Evolutionary conservation across 2,329 filamentous ascomycete genomes (phyloP).

Genomic region (Apiospora rasikravindrae): DNA sequence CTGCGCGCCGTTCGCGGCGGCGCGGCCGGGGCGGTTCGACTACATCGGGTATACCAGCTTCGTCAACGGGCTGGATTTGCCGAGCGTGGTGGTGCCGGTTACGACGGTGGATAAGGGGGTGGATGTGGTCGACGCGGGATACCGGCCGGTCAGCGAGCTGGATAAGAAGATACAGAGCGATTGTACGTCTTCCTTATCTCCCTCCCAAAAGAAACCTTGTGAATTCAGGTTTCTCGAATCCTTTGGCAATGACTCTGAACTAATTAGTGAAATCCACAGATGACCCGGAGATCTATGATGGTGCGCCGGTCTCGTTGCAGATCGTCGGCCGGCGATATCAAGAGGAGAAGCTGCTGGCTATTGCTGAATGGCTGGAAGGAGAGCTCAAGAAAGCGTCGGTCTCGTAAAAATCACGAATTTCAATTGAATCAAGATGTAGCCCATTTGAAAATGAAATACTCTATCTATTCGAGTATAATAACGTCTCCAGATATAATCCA

Average conservation of each 20-base stretch:
- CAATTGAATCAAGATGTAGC: too few relatives aligned
- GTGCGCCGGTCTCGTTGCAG: slow-evolving; percentile 24
- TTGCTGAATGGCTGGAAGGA: slow-evolving; percentile 24
- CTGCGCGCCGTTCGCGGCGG: slow-evolving; percentile 46
- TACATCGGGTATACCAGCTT: slow-evolving; percentile 45
- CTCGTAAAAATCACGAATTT: not conserved
- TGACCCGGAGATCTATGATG: slow-evolving; percentile 25
- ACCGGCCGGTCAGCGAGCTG: slow-evolving; percentile 28
- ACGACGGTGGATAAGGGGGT: slow-evolving; percentile 46
- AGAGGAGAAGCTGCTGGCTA: slow-evolving; percentile 26
- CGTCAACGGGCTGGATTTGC: slow-evolving; percentile 46
- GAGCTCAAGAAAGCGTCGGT: not conserved
- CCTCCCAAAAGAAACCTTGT: not conserved
- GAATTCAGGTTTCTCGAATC: not conserved
- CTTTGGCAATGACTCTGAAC: not conserved
- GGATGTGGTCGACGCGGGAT: slow-evolving; percentile 34
- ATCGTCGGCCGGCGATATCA: slow-evolving; percentile 23
- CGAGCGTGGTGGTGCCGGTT: slow-evolving; percentile 50
- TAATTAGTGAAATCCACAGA: not conserved
- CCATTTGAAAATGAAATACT: not conserved
- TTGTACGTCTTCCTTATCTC: slow-evolving; percentile 29
- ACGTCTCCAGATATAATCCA: not conserved
- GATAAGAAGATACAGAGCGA: slow-evolving; percentile 32
- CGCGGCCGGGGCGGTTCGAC: slow-evolving; percentile 42
- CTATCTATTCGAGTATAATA: too few relatives aligned